phyloP scores from a whole-genome alignment of 75 land plant genomes.

The Sequoiadendron giganteum region DNA sequence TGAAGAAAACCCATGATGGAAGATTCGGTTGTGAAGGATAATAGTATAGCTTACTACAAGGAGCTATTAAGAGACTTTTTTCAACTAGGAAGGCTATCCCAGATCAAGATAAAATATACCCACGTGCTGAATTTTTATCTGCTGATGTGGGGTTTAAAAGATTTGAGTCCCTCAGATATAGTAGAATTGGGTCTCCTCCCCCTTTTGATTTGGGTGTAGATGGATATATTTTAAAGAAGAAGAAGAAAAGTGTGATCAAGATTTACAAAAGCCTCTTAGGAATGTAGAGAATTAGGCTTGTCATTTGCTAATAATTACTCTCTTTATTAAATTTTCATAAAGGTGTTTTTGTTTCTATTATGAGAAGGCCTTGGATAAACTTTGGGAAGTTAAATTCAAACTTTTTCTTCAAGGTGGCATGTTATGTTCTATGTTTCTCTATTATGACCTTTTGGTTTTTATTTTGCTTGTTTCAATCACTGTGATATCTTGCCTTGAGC shows the following conservation, averaged over 20 bases:
- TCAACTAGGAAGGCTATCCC: neutral
- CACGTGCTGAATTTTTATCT: neutral
- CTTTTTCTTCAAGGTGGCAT: neutral
- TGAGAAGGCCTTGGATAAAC: no score
- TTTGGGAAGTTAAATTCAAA: no score
- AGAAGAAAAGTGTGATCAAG: neutral
- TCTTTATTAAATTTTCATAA: no score
- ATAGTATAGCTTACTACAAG: neutral
- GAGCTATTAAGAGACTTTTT: conserved; percentile 4
- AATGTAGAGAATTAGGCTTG: neutral
- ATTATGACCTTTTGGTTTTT: no score
- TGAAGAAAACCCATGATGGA: neutral
- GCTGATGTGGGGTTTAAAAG: neutral
- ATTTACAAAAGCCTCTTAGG: conserved; percentile 5
- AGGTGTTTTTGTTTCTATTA: no score
- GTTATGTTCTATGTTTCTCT: neutral
- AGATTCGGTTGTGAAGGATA: neutral
- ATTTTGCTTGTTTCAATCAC: no score
- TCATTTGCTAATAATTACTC: no score
- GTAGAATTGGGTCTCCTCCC: neutral
- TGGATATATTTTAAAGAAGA: neutral
- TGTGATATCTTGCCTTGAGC: no score
- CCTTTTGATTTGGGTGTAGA: neutral
- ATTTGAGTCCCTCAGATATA: neutral
- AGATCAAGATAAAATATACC: neutral